Conservation (phyloP, 305 asterid species). For the Plantago rigida region DNA sequence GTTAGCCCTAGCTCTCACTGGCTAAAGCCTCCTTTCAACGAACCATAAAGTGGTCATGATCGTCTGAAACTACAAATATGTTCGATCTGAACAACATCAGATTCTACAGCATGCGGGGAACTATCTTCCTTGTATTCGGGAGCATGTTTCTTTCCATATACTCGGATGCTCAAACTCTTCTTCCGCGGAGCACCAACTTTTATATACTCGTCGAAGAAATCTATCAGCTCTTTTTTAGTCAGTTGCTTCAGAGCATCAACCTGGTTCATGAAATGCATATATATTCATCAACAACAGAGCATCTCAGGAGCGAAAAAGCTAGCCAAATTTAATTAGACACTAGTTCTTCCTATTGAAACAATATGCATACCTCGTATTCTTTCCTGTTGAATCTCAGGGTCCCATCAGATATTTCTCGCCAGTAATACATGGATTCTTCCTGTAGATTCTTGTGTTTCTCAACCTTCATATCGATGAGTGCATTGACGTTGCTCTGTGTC, state of each 20-base stretch:
- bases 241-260: constrained; percentile 65
- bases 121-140: constrained; percentile 51
- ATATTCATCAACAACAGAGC: no score
- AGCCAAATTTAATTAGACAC: no score
- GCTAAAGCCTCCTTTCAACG: constrained; percentile 61
- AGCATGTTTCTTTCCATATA: constrained; percentile 66
- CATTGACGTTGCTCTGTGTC: constrained; percentile 67
- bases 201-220: constrained; percentile 64
- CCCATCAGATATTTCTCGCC: constrained; percentile 78
- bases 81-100: constrained; percentile 39
- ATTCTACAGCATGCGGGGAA: constrained; percentile 27
- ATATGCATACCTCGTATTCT: constrained; percentile 61
- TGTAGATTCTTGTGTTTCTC: constrained; percentile 87
- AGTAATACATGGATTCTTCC: constrained; percentile 70
- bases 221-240: constrained; percentile 54
- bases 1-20: constrained; percentile 5
- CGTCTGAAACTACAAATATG: constrained; percentile 66
- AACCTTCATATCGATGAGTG: constrained; percentile 79
- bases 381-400: constrained; percentile 80
- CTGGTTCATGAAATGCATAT: constrained; percentile 32
- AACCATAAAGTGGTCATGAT: constrained; percentile 72
- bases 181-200: constrained; percentile 64
- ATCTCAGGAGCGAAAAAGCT: no score
- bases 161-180: constrained; percentile 55
- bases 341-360: neutral